Evolutionary conservation across 1,284 basidiomycete genomes (phyloP).

Genomic region (Cryptococcus sp.): DNA sequence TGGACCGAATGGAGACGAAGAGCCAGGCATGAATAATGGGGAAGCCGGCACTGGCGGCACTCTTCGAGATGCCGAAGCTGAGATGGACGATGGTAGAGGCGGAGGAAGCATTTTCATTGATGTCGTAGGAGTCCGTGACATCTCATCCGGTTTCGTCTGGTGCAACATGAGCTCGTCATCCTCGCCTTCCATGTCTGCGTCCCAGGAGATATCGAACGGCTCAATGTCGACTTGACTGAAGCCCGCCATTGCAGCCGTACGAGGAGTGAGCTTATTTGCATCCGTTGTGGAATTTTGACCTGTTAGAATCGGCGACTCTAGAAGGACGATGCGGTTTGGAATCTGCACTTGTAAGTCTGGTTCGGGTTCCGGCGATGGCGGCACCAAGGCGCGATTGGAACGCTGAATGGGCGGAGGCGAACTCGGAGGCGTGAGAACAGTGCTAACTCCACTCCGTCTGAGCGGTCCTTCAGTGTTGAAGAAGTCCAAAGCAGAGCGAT

Average conservation of each 20-base stretch:
- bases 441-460: slow-evolving; percentile 15
- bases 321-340: no score
- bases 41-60: background rate
- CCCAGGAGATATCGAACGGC: slow-evolving; percentile 35
- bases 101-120: slow-evolving; percentile 14
- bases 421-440: slow-evolving; percentile 20
- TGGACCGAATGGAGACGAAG: background rate
- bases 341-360: no score
- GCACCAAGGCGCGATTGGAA: background rate
- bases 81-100: slow-evolving; percentile 9
- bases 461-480: slow-evolving; percentile 34
- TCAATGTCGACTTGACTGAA: slow-evolving; percentile 42
- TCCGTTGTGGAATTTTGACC: background rate
- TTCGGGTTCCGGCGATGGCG: slow-evolving; percentile 1
- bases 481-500: slow-evolving; percentile 38
- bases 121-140: background rate
- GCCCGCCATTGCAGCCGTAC: slow-evolving; percentile 41
- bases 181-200: slow-evolving; percentile 28
- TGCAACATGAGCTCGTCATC: slow-evolving; percentile 13
- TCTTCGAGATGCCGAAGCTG: background rate
- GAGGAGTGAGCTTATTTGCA: slow-evolving; percentile 27
- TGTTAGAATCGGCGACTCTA: background rate
- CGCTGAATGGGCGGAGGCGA: slow-evolving; percentile 13
- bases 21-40: slow-evolving; percentile 4
- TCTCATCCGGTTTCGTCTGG: background rate